These are phyloP conservation scores for Kodamaea neixiangensis DNA, from an alignment of 805 yeast species.

Conservation along the genomic window DNA sequence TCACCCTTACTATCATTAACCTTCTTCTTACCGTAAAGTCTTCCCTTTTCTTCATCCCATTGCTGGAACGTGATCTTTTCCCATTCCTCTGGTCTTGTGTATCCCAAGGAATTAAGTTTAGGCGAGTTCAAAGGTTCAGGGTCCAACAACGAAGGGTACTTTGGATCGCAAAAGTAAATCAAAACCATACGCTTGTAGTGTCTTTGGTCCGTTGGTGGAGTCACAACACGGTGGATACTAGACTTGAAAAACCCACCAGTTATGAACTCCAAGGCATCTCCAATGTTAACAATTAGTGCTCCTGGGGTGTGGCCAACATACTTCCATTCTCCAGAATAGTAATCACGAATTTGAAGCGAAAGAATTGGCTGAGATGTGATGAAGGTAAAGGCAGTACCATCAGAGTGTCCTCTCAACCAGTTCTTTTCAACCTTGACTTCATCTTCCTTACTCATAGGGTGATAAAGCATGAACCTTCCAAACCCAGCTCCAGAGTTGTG, in stretches of 20 bases:
- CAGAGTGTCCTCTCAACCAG: slow-evolving; percentile 35
- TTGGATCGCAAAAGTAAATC: slow-evolving; percentile 19
- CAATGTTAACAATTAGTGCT: slow-evolving; percentile 31
- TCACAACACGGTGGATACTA: slow-evolving; percentile 16
- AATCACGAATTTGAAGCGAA: slow-evolving; percentile 32
- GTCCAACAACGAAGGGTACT: slow-evolving; percentile 15
- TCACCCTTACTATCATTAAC: slow-evolving; percentile 36
- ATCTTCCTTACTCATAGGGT: slow-evolving; percentile 25
- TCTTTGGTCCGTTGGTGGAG: slow-evolving; percentile 19
- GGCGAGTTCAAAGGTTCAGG: slow-evolving; percentile 17
- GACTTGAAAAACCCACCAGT: slow-evolving; percentile 28
- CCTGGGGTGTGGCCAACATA: slow-evolving; percentile 33
- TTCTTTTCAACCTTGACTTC: slow-evolving; percentile 26
- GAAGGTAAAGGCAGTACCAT: slow-evolving; percentile 32
- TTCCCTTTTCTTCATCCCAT: slow-evolving; percentile 46
- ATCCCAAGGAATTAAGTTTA: slow-evolving; percentile 13
- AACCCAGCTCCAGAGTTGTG: slow-evolving; percentile 29
- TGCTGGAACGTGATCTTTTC: slow-evolving; percentile 26
- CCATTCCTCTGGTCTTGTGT: slow-evolving; percentile 27
- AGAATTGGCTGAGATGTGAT: slow-evolving; percentile 34
- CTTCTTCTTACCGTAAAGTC: slow-evolving; percentile 43
- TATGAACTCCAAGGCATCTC: slow-evolving; percentile 33
- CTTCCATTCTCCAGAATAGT: slow-evolving; percentile 30
- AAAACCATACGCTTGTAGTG: slow-evolving; percentile 16
- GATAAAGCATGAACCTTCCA: slow-evolving; percentile 33